Base-by-base conservation (phyloP, 1,284 basidiomycete species). In the Microstroma glucosiphilum region DNA sequence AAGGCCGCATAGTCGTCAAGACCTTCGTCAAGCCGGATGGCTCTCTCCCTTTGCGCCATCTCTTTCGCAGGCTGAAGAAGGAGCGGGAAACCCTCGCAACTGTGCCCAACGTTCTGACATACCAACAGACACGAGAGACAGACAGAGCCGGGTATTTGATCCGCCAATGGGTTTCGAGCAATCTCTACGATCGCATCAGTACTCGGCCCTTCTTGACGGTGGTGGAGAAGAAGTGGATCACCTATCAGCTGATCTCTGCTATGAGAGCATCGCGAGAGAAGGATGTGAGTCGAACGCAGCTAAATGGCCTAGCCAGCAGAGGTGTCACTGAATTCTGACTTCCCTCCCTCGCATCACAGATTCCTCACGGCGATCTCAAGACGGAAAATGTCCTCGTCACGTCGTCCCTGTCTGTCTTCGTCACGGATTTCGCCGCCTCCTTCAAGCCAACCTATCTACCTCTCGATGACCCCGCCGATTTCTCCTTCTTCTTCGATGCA, bases 151-250 rank as follows among this genome's bases (percentile, higher is more conserved):
- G 91, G 0, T 98, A 96, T 80, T 85, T 97, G 43, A 87, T 97
- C 62, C 84, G 94, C 26, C 94, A 97, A 79, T 99, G 91, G 91
- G 84, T 92, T 12, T 89, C 91, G 6, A 93, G 89, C 73, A 97
- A 90, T 74, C 83, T 98, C 8, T 99, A 98, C 80, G 96, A 99
- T 80, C 86, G 94, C 55, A 96, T 99, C 69, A 96, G 94, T 77
- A 98, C 93, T 1, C 89, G 96, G 30, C 96, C 96, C 0, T 98
- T 98, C 81, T 83, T 98, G 57, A 89, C 87, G 62, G 79, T 84
- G 59, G 85, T 96, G 53, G 96, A 99, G 83, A 98, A 98, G 84
- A 91, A 92, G 76, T 99, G 96, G 96, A 91, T 98, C 66, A 88
- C 90, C 0, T 99, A 92, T 77, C 94, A 98, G 80, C 83, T 98